Evolutionary conservation across 139 green algal genomes (phyloP).

Genomic region (Monoraphidium neglectum): DNA sequence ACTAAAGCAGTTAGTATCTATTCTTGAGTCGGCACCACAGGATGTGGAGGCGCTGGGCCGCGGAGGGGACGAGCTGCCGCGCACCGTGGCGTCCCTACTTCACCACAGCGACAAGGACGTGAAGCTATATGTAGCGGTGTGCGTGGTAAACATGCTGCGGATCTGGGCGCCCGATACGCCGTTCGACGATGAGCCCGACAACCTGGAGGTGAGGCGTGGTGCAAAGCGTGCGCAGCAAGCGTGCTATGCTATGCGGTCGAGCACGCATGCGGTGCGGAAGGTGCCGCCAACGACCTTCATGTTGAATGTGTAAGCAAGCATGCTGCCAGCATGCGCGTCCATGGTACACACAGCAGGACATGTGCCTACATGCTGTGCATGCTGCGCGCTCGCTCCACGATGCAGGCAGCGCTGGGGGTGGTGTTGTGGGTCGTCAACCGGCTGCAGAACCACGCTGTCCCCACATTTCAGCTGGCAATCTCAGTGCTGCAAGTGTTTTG

Average conservation of each 20-base stretch:
- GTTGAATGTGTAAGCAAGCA: too few relatives aligned
- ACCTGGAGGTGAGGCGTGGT: conserved; percentile 23
- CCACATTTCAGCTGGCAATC: conserved; percentile 56
- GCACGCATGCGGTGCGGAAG: neutral
- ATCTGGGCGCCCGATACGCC: conserved; percentile 66
- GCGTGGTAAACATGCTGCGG: conserved; percentile 55
- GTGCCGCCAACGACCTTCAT: too few relatives aligned
- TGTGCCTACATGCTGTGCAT: too few relatives aligned
- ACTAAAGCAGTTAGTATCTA: conserved; percentile 45
- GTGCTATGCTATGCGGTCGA: neutral
- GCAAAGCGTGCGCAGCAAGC: neutral
- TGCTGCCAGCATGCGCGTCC: too few relatives aligned
- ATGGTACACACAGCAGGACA: too few relatives aligned
- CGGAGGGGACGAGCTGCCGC: conserved; percentile 30
- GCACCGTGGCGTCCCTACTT: conserved; percentile 36
- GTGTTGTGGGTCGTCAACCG: conserved; percentile 46
- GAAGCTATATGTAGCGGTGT: conserved; percentile 47
- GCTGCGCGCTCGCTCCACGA: too few relatives aligned
- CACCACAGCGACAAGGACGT: conserved; percentile 68
- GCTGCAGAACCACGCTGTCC: conserved; percentile 44
- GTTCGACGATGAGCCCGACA: conserved; percentile 50
- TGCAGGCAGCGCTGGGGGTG: conserved; percentile 34
- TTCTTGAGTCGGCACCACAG: conserved; percentile 50
- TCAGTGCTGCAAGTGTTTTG: conserved; percentile 54
- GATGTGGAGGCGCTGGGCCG: conserved; percentile 34